Base-by-base conservation (phyloP, 2,329 filamentous ascomycete species). In the Trichophyton schoenleinii region DNA sequence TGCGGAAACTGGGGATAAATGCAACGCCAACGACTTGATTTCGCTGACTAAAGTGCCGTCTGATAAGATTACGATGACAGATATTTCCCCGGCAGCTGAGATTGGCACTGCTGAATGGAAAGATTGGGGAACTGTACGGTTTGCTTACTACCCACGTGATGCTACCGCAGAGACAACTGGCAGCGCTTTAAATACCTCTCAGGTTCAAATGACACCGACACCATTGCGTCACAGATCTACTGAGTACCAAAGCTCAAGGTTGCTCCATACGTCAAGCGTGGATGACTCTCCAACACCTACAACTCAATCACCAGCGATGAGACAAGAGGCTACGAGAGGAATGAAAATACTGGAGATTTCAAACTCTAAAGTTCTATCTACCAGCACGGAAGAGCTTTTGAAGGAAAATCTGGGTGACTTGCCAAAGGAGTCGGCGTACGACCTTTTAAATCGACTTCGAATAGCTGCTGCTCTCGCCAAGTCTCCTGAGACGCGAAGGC, bases 21-120 rank as follows among this genome's bases (percentile, higher is more conserved):
- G 88, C 73, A 86, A 89, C 72, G 88, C 89, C n/a, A 91, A 91
- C 66, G 90, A 99, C 72, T 77, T 99, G 60, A 84, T 88, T 38
- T 83, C 87, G 11, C 78, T 97, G 61, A 85, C 87, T 59, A 86
- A 86, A 61, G 80, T 82, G 25, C 81, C 70, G n/a, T 68, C 67
- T 53, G 69, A 70, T 3, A 68, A 72, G 20, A 68, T 69, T 58
- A 68, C 67, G 48, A 65, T 66, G 15, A 70, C 69, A 28, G 68
- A 72, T 20, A 68, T 69, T 25, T 66, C 65, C 31, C 60, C 64
- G 62, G 65, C 67, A 46, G 69, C 70, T 64, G 72, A 70, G 36
- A 61, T 69, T 66, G 64, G 66, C 58, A 69, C 66, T 49, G 74
- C 66, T 60, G 74, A 67, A 22, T 95, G 88, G 86, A 82, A 85